A percentile compares a stretch with the other conserved stretches of the same genome.
phyloP scores from a whole-genome alignment of 192 early-diverging fungal genomes.

The Entomortierella parvispora region DNA sequence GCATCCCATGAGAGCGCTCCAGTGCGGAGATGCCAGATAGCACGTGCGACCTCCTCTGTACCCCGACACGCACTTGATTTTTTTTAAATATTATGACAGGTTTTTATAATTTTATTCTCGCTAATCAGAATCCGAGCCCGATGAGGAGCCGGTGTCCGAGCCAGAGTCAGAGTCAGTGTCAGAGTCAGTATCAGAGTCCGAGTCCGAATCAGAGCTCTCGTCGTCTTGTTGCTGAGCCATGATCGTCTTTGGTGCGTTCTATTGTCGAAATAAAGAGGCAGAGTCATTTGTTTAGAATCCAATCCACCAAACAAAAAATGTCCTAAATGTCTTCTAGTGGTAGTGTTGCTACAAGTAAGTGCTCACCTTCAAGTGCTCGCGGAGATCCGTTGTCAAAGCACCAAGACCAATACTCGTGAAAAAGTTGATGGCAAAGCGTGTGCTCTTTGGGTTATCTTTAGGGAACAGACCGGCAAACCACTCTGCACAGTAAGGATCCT shows the following conservation, averaged over 20 bases:
- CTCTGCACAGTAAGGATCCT: conserved; percentile 75
- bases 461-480: conserved; percentile 92
- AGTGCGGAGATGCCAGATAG: no score
- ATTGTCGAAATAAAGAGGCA: conserved; percentile 18
- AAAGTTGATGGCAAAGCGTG: conserved; percentile 98
- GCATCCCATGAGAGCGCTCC: no score
- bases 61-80: no score
- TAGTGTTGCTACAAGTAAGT: conserved; percentile 3
- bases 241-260: conserved; percentile 72
- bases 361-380: conserved; percentile 80
- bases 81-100: no score
- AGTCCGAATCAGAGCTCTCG: conserved; percentile 47
- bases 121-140: conserved; percentile 31
- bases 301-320: no score
- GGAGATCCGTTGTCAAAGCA: conserved; percentile 90
- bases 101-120: no score
- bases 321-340: no score
- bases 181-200: conserved; percentile 41
- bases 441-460: conserved; percentile 85
- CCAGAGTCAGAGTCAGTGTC: conserved; percentile 52
- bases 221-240: conserved; percentile 69
- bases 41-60: no score
- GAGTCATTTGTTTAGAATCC: background rate
- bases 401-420: conserved; percentile 95
- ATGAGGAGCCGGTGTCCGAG: conserved; percentile 33